Base-by-base conservation (phyloP, 176 grass and related monocot species). In the Carex myosuroides region DNA sequence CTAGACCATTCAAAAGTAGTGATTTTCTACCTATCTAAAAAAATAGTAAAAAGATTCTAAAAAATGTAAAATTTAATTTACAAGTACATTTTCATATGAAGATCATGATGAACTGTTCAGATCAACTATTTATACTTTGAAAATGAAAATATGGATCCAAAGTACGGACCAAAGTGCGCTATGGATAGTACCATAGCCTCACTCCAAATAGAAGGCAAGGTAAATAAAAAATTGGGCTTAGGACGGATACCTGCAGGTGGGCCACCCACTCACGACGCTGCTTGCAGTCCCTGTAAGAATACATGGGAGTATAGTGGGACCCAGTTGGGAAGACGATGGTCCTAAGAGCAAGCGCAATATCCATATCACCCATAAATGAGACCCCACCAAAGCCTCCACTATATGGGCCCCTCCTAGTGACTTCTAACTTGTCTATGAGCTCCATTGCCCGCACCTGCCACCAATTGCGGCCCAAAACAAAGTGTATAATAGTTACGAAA, bases 381-480 rank as follows among this genome's bases (percentile, higher is more conserved):
- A 98, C 86, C 0, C 85, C 85, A 14, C 96, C 96, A 37, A 99
- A 93, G 2, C 96, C 96, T 14, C 96, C 96, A 3, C 96, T 86
- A 24, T 98, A 95, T 0, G 93, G 96, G 1, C 96, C 96, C 1
- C 93, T 86, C 80, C 87, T 90, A 55, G 86, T 92, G 60, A 82
- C 87, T 86, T 98, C 93, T 64, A 98, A 14, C 60, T 88, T 21
- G 44, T 98, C 96, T 21, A 98, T 95, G 16, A 98, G 72, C 56
- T 98, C 96, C 96, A 98, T 98, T 11, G 96, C 96, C 90, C 63
- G 92, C 17, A 98, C 96, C 96, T 98, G 70, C 8, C 39, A 50
- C 13, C 13, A 80, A 72, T 60, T 13, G 18, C 11, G 54, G 56
- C 2, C 20, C 37, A 10, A 54, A 55, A 75, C 6, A 54, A 41